Evolutionary conservation across 805 yeast genomes (phyloP).

Genomic region (Metschnikowia cubensis): DNA sequence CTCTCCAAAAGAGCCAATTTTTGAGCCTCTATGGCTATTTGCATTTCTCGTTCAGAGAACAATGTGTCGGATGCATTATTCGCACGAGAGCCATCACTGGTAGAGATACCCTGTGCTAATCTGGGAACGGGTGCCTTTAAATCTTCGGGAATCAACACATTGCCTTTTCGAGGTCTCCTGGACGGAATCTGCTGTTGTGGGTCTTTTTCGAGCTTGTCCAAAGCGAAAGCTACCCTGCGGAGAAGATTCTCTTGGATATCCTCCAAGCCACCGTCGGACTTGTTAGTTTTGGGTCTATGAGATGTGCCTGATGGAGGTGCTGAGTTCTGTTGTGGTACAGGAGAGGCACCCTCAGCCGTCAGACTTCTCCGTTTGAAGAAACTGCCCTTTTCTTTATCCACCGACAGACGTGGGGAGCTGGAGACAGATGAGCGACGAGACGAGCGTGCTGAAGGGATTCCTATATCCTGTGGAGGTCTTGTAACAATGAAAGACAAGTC

Average conservation of each 20-base stretch:
- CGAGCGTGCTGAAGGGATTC: constrained; percentile 14
- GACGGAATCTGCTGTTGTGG: constrained; percentile 59
- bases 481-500: constrained; percentile 23
- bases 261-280: constrained; percentile 31
- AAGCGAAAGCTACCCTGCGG: constrained; percentile 71
- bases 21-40: constrained; percentile 57
- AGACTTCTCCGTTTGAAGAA: constrained; percentile 20
- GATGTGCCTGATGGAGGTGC: constrained; percentile 5
- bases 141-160: constrained; percentile 60
- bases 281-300: constrained; percentile 44
- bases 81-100: constrained; percentile 24
- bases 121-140: constrained; percentile 57
- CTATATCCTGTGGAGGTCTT: constrained; percentile 27
- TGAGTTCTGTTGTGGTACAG: not conserved
- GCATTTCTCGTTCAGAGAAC: constrained; percentile 46
- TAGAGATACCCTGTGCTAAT: constrained; percentile 64
- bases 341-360: constrained; percentile 2
- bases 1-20: constrained; percentile 54
- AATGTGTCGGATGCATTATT: constrained; percentile 19
- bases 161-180: constrained; percentile 50
- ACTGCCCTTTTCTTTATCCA: constrained; percentile 14
- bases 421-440: constrained; percentile 9
- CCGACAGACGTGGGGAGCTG: constrained; percentile 13
- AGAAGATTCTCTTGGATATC: constrained; percentile 36
- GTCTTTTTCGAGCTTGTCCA: constrained; percentile 66